Conservation (phyloP, 495 filamentous ascomycete species). For the Penicillium parvum region DNA sequence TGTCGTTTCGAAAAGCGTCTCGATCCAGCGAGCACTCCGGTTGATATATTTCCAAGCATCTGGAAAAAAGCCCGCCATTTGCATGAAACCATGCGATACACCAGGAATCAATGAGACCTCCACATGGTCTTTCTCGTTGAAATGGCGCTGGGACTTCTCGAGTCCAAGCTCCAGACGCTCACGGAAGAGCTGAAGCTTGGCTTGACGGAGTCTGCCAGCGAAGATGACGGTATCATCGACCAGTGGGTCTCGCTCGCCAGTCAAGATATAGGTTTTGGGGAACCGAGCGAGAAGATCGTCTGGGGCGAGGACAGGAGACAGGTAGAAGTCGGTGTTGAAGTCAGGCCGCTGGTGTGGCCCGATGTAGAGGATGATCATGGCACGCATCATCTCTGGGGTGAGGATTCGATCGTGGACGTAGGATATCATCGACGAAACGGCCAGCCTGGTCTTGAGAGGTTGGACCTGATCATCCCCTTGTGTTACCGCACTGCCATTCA, state of each 20-base stretch:
- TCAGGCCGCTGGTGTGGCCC: conserved; percentile 90
- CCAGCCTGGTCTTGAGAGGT: conserved; percentile 79
- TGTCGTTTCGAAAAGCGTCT: conserved; percentile 56
- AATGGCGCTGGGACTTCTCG: conserved; percentile 46
- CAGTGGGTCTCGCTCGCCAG: conserved; percentile 89
- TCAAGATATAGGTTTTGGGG: conserved; percentile 88
- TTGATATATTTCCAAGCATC: conserved; percentile 80
- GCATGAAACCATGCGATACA: conserved; percentile 86
- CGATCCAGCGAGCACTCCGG: conserved; percentile 71
- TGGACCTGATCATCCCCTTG: conserved; percentile 53
- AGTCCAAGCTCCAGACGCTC: conserved; percentile 62
- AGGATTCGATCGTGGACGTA: conserved; percentile 96
- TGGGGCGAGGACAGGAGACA: conserved; percentile 85
- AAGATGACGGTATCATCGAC: conserved; percentile 98
- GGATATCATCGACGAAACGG: conserved; percentile 92
- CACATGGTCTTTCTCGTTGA: conserved; percentile 71
- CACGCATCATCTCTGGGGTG: conserved; percentile 96
- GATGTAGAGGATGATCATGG: conserved; percentile 98
- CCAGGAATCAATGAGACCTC: conserved; percentile 83
- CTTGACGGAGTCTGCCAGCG: conserved; percentile 77
- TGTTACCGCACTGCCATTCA: conserved; percentile 26
- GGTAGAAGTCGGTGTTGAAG: conserved; percentile 83
- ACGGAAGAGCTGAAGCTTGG: conserved; percentile 65
- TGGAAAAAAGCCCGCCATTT: conserved; percentile 81
- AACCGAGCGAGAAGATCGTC: conserved; percentile 76